Evolutionary conservation across 1,284 basidiomycete genomes (phyloP).

Genomic region (Rhodotorula mucilaginosa): DNA sequence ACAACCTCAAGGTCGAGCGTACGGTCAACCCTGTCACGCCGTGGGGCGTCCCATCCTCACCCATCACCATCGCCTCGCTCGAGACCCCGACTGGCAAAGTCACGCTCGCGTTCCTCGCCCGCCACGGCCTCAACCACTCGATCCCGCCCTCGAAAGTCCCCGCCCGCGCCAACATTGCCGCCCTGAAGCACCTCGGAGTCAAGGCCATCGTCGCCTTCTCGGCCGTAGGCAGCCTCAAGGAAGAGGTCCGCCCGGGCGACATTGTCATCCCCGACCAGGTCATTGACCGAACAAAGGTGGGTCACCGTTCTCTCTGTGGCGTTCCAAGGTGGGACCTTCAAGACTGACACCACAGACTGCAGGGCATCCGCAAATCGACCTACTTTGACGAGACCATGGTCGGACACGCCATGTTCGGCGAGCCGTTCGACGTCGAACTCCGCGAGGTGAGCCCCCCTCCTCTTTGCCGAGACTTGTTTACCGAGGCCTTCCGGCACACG

Average conservation of each 20-base stretch:
- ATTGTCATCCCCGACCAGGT: conserved; percentile 88
- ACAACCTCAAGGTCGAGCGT: conserved; percentile 80
- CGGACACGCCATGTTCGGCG: conserved; percentile 90
- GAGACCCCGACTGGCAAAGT: conserved; percentile 61
- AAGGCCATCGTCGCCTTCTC: conserved; percentile 88
- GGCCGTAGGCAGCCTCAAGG: conserved; percentile 91
- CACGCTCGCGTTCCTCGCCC: conserved; percentile 83
- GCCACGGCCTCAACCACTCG: conserved; percentile 78
- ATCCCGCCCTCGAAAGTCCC: conserved; percentile 74
- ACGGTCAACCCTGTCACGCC: conserved; percentile 62
- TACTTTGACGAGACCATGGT: conserved; percentile 87
- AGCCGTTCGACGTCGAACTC: conserved; percentile 59
- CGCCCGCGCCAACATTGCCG: conserved; percentile 87
- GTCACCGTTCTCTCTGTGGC: neutral
- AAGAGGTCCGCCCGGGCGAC: conserved; percentile 74
- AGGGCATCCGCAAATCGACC: conserved; percentile 57
- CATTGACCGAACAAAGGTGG: conserved; percentile 83
- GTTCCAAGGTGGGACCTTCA: too few relatives aligned
- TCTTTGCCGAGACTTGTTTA: neutral
- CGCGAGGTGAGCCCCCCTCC: conserved; percentile 46
- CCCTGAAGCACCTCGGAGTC: conserved; percentile 87
- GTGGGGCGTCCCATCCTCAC: conserved; percentile 89
- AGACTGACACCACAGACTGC: neutral
- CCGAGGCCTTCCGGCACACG: too few relatives aligned
- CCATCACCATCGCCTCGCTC: conserved; percentile 80